A percentile compares a stretch with the other conserved stretches of the same genome.
Evolutionary conservation across 129 eudicot species (phyloP).

Genomic region (Centaurea solstitialis): DNA sequence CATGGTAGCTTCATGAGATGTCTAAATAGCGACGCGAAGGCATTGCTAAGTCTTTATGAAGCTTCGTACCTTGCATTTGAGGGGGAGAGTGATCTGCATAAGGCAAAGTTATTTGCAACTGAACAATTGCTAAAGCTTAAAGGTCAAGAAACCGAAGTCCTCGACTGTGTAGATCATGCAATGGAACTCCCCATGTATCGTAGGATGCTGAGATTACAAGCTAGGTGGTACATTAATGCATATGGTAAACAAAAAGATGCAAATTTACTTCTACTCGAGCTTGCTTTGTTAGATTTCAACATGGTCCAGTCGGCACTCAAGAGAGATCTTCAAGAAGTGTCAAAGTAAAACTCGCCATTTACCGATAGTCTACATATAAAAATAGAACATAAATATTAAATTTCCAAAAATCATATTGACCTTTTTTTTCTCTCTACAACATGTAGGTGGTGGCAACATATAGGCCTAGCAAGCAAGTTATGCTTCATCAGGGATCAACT

Average conservation of each 20-base stretch:
- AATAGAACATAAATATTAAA: not conserved
- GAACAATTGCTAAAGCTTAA: not conserved
- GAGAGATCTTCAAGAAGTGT: slow-evolving; percentile 8
- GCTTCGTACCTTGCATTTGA: slow-evolving; percentile 15
- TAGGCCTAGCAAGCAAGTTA: slow-evolving; percentile 25
- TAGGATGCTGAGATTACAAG: slow-evolving; percentile 11
- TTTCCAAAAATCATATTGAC: not conserved
- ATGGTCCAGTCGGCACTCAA: slow-evolving; percentile 9
- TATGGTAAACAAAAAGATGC: slow-evolving; percentile 1
- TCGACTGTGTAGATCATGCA: slow-evolving; percentile 7
- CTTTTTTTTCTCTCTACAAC: not conserved
- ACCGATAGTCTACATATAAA: not conserved
- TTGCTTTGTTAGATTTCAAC: slow-evolving; percentile 32
- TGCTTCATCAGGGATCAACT: slow-evolving; percentile 40
- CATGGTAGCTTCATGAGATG: slow-evolving; percentile 13
- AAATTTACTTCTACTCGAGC: not conserved
- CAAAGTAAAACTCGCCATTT: slow-evolving; percentile 13
- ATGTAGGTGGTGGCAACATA: slow-evolving; percentile 46
- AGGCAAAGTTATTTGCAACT: slow-evolving; percentile 14
- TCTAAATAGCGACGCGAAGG: slow-evolving; percentile 2
- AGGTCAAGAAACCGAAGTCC: not conserved
- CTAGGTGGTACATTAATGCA: slow-evolving; percentile 18
- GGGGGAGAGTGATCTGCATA: slow-evolving; percentile 24
- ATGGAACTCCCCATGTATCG: slow-evolving; percentile 11
- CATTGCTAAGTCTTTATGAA: slow-evolving; percentile 21